These are phyloP conservation scores for Starmerella tilneyi DNA, from an alignment of 805 yeast species.

Conservation along the genomic window DNA sequence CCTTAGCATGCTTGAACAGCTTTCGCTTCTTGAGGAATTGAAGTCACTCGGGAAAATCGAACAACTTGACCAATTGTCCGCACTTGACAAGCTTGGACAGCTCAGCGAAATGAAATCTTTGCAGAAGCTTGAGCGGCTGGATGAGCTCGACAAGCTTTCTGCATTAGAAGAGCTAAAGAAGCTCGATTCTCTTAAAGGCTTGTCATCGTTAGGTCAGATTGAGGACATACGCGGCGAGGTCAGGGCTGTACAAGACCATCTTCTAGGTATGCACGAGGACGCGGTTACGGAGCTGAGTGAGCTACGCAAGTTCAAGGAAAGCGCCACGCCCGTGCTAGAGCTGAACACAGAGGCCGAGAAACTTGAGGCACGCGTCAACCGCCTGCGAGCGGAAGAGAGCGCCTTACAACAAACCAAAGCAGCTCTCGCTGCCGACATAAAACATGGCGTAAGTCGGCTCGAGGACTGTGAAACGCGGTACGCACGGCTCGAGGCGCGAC, in stretches of 20 bases:
- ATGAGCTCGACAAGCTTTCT: background rate
- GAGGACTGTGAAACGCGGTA: conserved; percentile 20
- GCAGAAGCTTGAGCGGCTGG: background rate
- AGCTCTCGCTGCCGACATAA: conserved; percentile 20
- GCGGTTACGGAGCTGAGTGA: conserved; percentile 10
- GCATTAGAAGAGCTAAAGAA: background rate
- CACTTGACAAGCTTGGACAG: background rate
- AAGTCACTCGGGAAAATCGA: background rate
- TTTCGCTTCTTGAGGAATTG: background rate
- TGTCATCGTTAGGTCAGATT: conserved; percentile 1
- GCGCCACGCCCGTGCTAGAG: background rate
- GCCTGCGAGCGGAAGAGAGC: conserved; percentile 16
- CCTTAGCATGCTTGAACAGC: background rate
- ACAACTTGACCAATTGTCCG: background rate
- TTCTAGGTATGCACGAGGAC: conserved; percentile 15
- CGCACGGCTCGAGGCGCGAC: conserved; percentile 18
- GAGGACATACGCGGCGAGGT: conserved; percentile 20
- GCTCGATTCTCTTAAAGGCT: background rate
- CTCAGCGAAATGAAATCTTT: background rate
- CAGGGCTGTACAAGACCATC: conserved; percentile 23
- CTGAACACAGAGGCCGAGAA: conserved; percentile 4
- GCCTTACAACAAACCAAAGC: conserved; percentile 11
- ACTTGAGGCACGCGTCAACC: conserved; percentile 10
- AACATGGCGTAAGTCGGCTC: conserved; percentile 14
- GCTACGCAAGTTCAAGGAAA: conserved; percentile 8